Evolutionary conservation across 108 stramenopile genomes (phyloP).

Genomic region (Cylindrotheca fusiformis): DNA sequence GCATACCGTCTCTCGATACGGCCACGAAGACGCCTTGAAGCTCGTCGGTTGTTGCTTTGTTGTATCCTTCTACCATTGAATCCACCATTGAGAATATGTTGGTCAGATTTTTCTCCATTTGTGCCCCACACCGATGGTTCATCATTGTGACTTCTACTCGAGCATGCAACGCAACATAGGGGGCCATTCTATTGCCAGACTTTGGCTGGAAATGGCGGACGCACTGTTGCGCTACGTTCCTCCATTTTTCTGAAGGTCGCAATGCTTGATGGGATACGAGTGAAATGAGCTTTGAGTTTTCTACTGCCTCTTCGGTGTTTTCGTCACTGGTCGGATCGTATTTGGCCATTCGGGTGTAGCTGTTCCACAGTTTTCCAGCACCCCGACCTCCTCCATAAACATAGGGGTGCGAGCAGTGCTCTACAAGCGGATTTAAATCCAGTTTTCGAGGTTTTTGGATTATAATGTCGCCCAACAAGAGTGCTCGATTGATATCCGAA

Average conservation of each 20-base stretch:
- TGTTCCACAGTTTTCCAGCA: conserved; percentile 41
- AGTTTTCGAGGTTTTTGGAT: conserved; percentile 23
- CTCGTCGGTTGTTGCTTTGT: background rate
- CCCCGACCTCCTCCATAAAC: conserved; percentile 39
- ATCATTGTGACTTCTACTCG: conserved; percentile 81
- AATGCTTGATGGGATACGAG: conserved; percentile 10
- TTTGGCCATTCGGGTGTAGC: conserved; percentile 7
- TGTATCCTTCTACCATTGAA: conserved; percentile 9
- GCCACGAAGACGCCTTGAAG: conserved; percentile 31
- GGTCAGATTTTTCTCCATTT: conserved; percentile 63
- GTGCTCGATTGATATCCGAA: conserved; percentile 6
- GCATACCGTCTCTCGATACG: conserved; percentile 24
- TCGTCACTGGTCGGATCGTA: background rate
- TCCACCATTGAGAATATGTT: conserved; percentile 48
- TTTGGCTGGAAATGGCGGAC: background rate
- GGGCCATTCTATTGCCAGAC: background rate
- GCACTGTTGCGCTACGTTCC: conserved; percentile 9
- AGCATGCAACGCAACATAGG: conserved; percentile 67
- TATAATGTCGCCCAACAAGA: background rate
- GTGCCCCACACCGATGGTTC: conserved; percentile 44
- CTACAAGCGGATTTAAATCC: conserved; percentile 22
- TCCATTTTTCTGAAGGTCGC: conserved; percentile 4
- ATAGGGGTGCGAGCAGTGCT: conserved; percentile 27
- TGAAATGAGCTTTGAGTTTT: conserved; percentile 3
- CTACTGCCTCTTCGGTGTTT: background rate